Conservation (phyloP, 768 basidiomycete genomes). For the Trametes elegans region DNA sequence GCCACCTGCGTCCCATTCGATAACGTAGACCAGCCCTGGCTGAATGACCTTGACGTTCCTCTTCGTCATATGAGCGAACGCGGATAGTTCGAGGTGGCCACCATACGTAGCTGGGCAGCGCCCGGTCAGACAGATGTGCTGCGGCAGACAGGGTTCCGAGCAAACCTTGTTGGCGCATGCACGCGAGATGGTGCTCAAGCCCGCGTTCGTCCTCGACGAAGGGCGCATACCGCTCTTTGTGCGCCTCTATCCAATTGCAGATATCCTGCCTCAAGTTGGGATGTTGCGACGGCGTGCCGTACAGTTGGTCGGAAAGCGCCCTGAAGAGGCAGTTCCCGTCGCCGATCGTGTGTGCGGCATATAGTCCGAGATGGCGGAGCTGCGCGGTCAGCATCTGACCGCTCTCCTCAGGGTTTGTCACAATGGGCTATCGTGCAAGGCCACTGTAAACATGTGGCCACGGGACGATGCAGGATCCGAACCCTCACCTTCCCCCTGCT, state of each 20-base stretch:
- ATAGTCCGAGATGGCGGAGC: constrained; percentile 75
- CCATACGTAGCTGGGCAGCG: constrained; percentile 72
- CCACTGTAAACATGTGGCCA: constrained; percentile 9
- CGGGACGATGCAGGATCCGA: constrained; percentile 8
- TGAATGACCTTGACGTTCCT: constrained; percentile 90
- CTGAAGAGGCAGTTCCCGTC: constrained; percentile 96
- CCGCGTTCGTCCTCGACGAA: constrained; percentile 88
- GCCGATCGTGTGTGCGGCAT: constrained; percentile 83
- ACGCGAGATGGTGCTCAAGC: constrained; percentile 64
- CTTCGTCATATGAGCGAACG: constrained; percentile 78
- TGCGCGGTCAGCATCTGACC: constrained; percentile 67
- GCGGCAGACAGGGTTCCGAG: constrained; percentile 1
- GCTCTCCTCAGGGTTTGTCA: constrained; percentile 59
- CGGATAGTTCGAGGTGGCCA: constrained; percentile 90
- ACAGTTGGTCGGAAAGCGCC: constrained; percentile 84
- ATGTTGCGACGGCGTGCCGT: constrained; percentile 72
- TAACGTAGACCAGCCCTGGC: constrained; percentile 87
- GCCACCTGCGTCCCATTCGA: constrained; percentile 72
- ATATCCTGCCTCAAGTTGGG: constrained; percentile 67
- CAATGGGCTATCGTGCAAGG: constrained; percentile 8
- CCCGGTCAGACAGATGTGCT: neutral
- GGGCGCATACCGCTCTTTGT: constrained; percentile 73
- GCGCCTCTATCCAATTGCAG: constrained; percentile 75
- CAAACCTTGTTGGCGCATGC: constrained; percentile 78
- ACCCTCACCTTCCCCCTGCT: constrained; percentile 52